phyloP scores from a whole-genome alignment of 768 basidiomycete genomes.

The Trametes gibbosa region DNA sequence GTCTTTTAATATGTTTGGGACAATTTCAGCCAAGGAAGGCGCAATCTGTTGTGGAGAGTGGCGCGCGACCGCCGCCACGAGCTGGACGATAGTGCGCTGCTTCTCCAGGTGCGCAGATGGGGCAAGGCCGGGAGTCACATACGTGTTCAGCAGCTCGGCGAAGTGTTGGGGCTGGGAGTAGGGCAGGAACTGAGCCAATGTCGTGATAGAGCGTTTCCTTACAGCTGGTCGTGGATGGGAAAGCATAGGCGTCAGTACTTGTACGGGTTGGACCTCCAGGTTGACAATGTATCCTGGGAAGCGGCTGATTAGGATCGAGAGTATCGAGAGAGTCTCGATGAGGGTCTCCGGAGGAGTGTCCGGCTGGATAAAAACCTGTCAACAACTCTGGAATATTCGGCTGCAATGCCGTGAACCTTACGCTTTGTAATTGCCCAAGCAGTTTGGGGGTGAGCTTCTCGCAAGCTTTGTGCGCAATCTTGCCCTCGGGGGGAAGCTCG shows the following conservation, averaged over 20 bases:
- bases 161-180: slow-evolving; percentile 65
- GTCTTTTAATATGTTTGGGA: slow-evolving; percentile 70
- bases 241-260: slow-evolving; percentile 68
- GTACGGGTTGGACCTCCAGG: slow-evolving; percentile 57
- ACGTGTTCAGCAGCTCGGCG: slow-evolving; percentile 52
- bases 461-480: slow-evolving; percentile 75
- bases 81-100: slow-evolving; percentile 74
- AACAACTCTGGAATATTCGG: background rate
- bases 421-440: slow-evolving; percentile 74
- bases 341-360: slow-evolving; percentile 77
- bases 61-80: slow-evolving; percentile 77
- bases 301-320: slow-evolving; percentile 84
- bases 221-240: slow-evolving; percentile 80
- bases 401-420: slow-evolving; percentile 31
- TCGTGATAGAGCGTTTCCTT: slow-evolving; percentile 88
- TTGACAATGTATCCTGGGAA: slow-evolving; percentile 70
- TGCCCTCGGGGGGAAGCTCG: slow-evolving; percentile 81
- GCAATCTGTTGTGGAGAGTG: slow-evolving; percentile 69
- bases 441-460: slow-evolving; percentile 83
- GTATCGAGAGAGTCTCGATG: slow-evolving; percentile 78
- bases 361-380: slow-evolving; percentile 38
- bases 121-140: slow-evolving; percentile 59
- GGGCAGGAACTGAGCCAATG: slow-evolving; percentile 80
- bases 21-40: slow-evolving; percentile 55
- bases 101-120: slow-evolving; percentile 56